Conservation (phyloP, 2,329 filamentous ascomycete genomes). For the Arachnomyces sp. region DNA sequence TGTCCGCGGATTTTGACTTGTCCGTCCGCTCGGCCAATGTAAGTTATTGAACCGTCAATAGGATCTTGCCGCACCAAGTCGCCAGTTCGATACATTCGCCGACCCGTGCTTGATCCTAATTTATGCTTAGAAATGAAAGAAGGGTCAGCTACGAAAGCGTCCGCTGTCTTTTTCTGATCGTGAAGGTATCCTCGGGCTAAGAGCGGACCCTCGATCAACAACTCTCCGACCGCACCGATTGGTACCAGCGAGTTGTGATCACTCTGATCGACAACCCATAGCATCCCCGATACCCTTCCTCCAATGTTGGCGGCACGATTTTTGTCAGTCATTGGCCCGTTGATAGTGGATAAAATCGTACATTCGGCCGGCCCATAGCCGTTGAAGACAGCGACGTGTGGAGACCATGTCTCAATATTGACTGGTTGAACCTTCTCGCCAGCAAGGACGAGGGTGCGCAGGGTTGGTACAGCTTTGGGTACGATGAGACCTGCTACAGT, state of each 20-base stretch:
- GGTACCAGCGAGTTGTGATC: constrained; percentile 38
- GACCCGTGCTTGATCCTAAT: constrained; percentile 6
- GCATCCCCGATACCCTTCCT: constrained; percentile 25
- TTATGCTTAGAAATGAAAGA: constrained; percentile 1
- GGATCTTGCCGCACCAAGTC: constrained; percentile 33
- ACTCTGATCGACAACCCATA: constrained; percentile 35
- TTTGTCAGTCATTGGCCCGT: constrained; percentile 26
- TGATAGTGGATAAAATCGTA: constrained; percentile 34
- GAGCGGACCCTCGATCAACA: constrained; percentile 54
- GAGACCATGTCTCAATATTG: constrained; percentile 30
- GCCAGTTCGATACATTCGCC: constrained; percentile 35
- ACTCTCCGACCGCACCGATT: constrained; percentile 50
- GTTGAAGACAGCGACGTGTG: constrained; percentile 31
- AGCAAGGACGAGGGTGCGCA: constrained; percentile 37
- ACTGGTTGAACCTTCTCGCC: constrained; percentile 44
- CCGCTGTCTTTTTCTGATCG: constrained; percentile 40
- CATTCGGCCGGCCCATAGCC: constrained; percentile 38
- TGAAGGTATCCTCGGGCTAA: constrained; percentile 30
- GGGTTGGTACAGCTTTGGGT: constrained; percentile 35
- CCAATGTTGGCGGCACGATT: constrained; percentile 34
- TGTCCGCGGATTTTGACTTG: constrained; percentile 62
- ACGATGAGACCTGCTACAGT: constrained; percentile 46
- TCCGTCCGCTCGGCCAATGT: constrained; percentile 56
- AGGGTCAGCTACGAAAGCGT: constrained; percentile 47
- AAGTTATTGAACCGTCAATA: constrained; percentile 28